Conservation (phyloP, 163 green algal species). For the Picocystis sp. region DNA sequence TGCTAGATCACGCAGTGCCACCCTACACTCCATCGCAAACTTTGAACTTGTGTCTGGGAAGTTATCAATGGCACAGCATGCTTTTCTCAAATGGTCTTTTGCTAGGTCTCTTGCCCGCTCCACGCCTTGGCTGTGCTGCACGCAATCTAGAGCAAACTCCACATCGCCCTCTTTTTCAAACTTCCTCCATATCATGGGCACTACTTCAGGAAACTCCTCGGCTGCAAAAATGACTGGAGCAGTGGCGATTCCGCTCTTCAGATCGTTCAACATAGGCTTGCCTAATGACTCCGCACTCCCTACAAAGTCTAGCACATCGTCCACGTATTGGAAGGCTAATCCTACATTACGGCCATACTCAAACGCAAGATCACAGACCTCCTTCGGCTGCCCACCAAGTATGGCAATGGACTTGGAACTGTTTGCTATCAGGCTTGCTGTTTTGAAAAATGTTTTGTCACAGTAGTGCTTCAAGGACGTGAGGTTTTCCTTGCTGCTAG, state of each 20-base stretch:
- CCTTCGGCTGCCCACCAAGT: constrained; percentile 31
- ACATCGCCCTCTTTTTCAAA: constrained; percentile 76
- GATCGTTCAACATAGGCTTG: constrained; percentile 82
- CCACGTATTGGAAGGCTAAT: constrained; percentile 66
- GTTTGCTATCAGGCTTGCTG: constrained; percentile 85
- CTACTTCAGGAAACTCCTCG: constrained; percentile 54
- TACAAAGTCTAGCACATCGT: constrained; percentile 92
- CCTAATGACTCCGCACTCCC: constrained; percentile 55
- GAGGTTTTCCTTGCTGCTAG: constrained; percentile 39
- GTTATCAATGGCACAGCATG: no score
- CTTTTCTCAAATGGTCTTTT: no score
- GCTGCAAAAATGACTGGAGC: constrained; percentile 81
- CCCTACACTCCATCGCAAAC: no score
- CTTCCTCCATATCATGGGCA: constrained; percentile 56
- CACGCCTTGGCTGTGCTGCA: constrained; percentile 46
- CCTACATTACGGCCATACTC: constrained; percentile 67
- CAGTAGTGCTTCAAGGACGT: constrained; percentile 61
- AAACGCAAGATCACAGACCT: constrained; percentile 36
- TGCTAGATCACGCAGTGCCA: no score
- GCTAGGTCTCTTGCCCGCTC: neutral
- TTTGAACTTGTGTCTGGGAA: no score
- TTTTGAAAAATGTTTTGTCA: constrained; percentile 94
- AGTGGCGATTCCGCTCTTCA: constrained; percentile 73
- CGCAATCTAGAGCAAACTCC: constrained; percentile 38
- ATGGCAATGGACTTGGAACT: constrained; percentile 57